Percentiles rank a stretch among this genome's conserved stretches.
Evolutionary conservation across 495 filamentous ascomycete genomes (phyloP).

Genomic region (Xylaria longipes): DNA sequence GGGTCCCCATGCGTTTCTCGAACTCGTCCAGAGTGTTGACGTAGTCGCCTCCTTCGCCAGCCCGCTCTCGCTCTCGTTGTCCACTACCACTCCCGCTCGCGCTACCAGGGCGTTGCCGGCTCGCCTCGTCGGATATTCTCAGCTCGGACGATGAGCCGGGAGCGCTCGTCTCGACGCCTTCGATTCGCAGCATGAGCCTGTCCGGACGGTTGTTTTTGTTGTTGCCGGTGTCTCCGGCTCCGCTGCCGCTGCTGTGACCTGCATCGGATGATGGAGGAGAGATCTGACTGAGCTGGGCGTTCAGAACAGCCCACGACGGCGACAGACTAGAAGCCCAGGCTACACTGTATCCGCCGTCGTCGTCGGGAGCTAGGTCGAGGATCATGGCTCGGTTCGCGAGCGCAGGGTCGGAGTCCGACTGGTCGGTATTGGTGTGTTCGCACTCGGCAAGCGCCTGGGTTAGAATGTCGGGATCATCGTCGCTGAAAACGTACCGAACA

Average conservation of each 20-base stretch:
- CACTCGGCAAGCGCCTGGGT: constrained; percentile 55
- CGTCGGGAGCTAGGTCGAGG: constrained; percentile 52
- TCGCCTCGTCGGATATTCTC: constrained; percentile 32
- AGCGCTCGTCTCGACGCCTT: constrained; percentile 58
- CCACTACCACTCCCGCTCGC: constrained; percentile 41
- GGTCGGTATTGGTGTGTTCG: constrained; percentile 37
- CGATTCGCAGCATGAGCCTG: constrained; percentile 71
- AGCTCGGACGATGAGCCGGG: constrained; percentile 33
- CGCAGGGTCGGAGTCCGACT: constrained; percentile 29
- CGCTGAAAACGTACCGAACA: constrained; percentile 89
- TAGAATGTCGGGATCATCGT: constrained; percentile 73
- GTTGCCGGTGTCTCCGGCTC: constrained; percentile 32
- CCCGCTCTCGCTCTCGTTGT: constrained; percentile 43
- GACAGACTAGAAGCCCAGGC: constrained; percentile 54
- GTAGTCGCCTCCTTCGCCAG: constrained; percentile 45
- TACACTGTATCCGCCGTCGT: constrained; percentile 53
- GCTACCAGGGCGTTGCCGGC: constrained; percentile 36
- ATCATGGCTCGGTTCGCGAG: constrained; percentile 60
- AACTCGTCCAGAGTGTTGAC: constrained; percentile 70
- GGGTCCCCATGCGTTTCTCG: constrained; percentile 64
- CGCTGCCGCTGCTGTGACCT: constrained; percentile 40
- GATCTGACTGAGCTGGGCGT: constrained; percentile 47
- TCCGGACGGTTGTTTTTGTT: constrained; percentile 34
- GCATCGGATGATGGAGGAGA: constrained; percentile 43
- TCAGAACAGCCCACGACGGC: constrained; percentile 54